Base-by-base conservation (phyloP, 371 early-diverging fungal species). In the Dichotomocladium elegans region DNA sequence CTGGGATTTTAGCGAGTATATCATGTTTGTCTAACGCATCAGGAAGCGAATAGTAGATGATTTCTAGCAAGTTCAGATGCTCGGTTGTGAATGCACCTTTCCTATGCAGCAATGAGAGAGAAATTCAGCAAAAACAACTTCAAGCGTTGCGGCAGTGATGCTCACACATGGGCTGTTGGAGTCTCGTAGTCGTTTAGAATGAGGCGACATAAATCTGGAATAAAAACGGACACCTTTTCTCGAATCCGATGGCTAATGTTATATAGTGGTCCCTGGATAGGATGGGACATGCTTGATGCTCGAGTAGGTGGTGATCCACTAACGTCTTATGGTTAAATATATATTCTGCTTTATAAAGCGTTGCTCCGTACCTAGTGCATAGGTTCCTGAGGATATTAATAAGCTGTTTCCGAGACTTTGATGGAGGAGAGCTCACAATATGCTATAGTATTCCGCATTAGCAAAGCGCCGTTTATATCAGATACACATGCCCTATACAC, bases 191-290 rank as follows among this genome's bases (percentile, higher is more conserved):
- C 70, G 11, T 63, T 55, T 14, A 48, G 50, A 42, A 74, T 55
- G 8, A 74, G 35, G 2, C 37, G 24, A 46, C 66, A 70, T 22
- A 70, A 29, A 4, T 45, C 55, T 6, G 66, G 41, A 27, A 67
- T 63, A 43, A 70, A 51, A 14, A 60, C 31, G 1, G 60, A 37
- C 3, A 74, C 43, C 22, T 70, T 22, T 14, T 63, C 56, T 61
- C 68, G 70, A 10, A 53, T 34, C 25, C 44, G 46, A 2, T 63
- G 24, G 8, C 70, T 67, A 12, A 70, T 51, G 26, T 19, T 49
- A 41, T 74, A 68, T 22, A 74, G 41, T 24, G 74, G 74, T 0
- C 74, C 74, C 33, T 70, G 74, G 1, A 65, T 55, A 24, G 68
- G 60, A 14, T 65, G 66, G 1, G 63, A 33, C 19, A 60, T 50